Percentiles rank a stretch among this genome's conserved stretches.
phyloP scores from a whole-genome alignment of 495 filamentous ascomycete species.

The Penicillium fimorum region DNA sequence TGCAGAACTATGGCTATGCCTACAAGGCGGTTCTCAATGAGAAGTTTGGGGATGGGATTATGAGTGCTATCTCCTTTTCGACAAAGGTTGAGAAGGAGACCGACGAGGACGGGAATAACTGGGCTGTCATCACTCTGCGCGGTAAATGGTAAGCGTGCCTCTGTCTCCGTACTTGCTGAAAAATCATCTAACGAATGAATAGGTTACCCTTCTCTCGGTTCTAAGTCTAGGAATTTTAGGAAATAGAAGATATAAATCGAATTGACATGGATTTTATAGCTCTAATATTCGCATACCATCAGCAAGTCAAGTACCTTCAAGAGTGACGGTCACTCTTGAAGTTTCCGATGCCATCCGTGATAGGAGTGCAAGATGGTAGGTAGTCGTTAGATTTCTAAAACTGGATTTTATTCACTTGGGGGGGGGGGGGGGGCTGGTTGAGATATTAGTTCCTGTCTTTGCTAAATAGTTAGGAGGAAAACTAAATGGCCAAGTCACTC shows the following conservation, averaged over 20 bases:
- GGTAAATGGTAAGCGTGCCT: slow-evolving; percentile 76
- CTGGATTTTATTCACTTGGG: background rate
- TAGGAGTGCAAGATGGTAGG: background rate
- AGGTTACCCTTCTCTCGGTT: slow-evolving; percentile 67
- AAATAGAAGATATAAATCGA: background rate
- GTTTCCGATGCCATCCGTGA: background rate
- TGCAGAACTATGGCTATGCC: slow-evolving; percentile 97
- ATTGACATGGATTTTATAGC: too few species aligned
- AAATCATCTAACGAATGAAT: slow-evolving; percentile 15
- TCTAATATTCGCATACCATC: background rate
- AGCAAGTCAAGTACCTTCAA: background rate
- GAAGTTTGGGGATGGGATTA: slow-evolving; percentile 98
- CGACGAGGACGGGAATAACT: slow-evolving; percentile 74
- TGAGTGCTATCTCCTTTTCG: slow-evolving; percentile 93
- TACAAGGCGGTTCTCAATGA: slow-evolving; percentile 97
- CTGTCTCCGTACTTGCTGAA: background rate
- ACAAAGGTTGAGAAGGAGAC: slow-evolving; percentile 96
- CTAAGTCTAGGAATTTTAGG: slow-evolving; percentile 18
- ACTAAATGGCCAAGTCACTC: background rate
- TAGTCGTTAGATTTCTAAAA: background rate
- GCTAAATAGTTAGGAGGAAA: background rate
- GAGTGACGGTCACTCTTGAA: too few species aligned
- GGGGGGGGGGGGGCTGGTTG: slow-evolving; percentile 2
- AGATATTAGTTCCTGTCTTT: background rate
- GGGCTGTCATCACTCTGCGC: slow-evolving; percentile 87